Conservation (phyloP, 2,329 filamentous ascomycete genomes). For the Cytospora piceicola region DNA sequence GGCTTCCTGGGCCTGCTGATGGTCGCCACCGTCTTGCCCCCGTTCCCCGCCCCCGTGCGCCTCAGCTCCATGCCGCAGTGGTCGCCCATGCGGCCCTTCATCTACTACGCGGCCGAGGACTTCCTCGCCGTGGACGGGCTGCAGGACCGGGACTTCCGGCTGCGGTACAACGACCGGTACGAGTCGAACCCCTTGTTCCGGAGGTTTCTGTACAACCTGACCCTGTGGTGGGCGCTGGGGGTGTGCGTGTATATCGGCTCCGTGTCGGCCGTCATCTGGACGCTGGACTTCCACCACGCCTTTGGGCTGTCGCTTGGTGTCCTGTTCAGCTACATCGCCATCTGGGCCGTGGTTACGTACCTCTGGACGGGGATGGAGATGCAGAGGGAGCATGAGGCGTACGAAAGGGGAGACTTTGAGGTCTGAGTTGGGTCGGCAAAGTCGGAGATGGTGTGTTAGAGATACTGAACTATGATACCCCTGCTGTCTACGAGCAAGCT, state of each 20-base stretch:
- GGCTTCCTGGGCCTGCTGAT: slow-evolving; percentile 24
- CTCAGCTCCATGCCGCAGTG: slow-evolving; percentile 25
- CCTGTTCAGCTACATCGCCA: slow-evolving; percentile 27
- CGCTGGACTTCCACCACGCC: slow-evolving; percentile 25
- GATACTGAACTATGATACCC: background rate
- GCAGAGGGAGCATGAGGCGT: slow-evolving; percentile 18
- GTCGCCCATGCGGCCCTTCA: slow-evolving; percentile 23
- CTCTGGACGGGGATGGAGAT: slow-evolving; percentile 26
- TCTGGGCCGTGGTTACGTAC: slow-evolving; percentile 25
- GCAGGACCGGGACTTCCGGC: slow-evolving; percentile 28
- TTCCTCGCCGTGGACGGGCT: slow-evolving; percentile 29
- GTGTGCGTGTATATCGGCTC: slow-evolving; percentile 28
- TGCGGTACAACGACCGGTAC: slow-evolving; percentile 27
- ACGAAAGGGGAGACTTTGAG: background rate
- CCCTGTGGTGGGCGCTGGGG: slow-evolving; percentile 29
- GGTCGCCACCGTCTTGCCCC: slow-evolving; percentile 22
- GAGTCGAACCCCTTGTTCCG: slow-evolving; percentile 26
- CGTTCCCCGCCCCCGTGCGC: slow-evolving; percentile 25
- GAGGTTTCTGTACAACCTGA: slow-evolving; percentile 29
- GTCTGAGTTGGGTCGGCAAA: background rate
- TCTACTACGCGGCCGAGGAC: slow-evolving; percentile 30
- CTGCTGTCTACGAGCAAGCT: background rate
- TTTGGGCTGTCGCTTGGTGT: slow-evolving; percentile 28
- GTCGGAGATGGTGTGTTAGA: background rate
- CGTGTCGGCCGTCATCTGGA: slow-evolving; percentile 30